phyloP scores from a whole-genome alignment of 176 grass and related monocot genomes.

The Tuctoria greenei region DNA sequence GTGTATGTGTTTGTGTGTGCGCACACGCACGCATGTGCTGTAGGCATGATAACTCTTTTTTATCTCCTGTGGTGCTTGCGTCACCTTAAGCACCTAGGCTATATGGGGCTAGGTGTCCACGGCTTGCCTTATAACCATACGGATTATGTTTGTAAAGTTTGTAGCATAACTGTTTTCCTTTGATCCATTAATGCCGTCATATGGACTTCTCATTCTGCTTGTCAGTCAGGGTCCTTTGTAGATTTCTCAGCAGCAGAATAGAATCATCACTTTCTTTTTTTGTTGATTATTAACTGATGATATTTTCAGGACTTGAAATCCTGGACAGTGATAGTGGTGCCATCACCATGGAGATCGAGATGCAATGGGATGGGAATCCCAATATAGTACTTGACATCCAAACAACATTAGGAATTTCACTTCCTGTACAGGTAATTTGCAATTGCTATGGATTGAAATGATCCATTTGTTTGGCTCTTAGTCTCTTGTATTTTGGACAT shows the following conservation, averaged over 20 bases:
- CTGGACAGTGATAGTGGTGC: conserved; percentile 70
- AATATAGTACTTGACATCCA: conserved; percentile 88
- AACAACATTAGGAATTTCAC: conserved; percentile 83
- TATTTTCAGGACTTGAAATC: conserved; percentile 65
- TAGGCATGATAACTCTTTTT: too few relatives aligned
- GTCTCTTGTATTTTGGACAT: neutral
- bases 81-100: neutral
- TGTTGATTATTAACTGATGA: conserved; percentile 14
- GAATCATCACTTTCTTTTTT: conserved; percentile 14
- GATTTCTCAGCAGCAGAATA: neutral
- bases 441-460: neutral
- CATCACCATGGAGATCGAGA: conserved; percentile 79
- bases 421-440: conserved; percentile 88
- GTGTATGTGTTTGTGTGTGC: too few relatives aligned
- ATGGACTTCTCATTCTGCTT: neutral
- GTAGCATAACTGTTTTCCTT: neutral
- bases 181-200: neutral
- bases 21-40: too few relatives aligned
- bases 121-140: neutral
- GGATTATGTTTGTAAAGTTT: neutral
- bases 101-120: neutral
- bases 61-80: too few relatives aligned
- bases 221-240: neutral
- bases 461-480: neutral
- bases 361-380: conserved; percentile 99